phyloP scores from a whole-genome alignment of 805 yeast genomes.

The Candida succiphila region DNA sequence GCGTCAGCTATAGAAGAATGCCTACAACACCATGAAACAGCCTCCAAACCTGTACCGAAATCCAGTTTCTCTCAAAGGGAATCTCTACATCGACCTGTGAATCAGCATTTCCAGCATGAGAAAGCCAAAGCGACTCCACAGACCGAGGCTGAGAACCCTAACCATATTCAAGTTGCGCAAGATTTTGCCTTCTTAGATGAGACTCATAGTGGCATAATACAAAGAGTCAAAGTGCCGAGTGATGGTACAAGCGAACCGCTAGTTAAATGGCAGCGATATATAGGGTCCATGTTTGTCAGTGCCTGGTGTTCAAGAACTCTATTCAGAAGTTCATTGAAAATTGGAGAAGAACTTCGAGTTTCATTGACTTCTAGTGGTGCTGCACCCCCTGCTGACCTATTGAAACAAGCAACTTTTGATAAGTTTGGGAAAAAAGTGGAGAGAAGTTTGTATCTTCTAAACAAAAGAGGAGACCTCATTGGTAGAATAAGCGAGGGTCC shows the following conservation, averaged over 20 bases:
- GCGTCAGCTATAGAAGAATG: too few species aligned
- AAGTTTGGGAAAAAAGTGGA: constrained; percentile 9
- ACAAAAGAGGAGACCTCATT: constrained; percentile 40
- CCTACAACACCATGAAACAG: background rate
- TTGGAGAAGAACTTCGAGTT: too few species aligned
- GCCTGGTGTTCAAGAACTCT: constrained; percentile 72
- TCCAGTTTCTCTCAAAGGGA: too few species aligned
- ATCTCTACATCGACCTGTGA: background rate
- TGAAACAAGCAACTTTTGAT: background rate
- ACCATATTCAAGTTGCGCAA: too few species aligned
- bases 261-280: constrained; percentile 23
- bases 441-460: constrained; percentile 14
- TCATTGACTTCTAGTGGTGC: background rate
- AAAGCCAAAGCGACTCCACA: background rate
- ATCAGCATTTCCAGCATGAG: background rate
- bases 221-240: too few species aligned
- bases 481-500: constrained; percentile 69
- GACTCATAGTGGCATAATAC: too few species aligned
- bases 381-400: background rate
- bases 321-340: constrained; percentile 12
- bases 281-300: constrained; percentile 50
- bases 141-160: too few species aligned
- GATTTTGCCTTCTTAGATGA: too few species aligned
- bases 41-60: background rate
- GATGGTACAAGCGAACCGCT: too few species aligned